phyloP scores from a whole-genome alignment of 768 basidiomycete genomes.

The Mycena belliarum region DNA sequence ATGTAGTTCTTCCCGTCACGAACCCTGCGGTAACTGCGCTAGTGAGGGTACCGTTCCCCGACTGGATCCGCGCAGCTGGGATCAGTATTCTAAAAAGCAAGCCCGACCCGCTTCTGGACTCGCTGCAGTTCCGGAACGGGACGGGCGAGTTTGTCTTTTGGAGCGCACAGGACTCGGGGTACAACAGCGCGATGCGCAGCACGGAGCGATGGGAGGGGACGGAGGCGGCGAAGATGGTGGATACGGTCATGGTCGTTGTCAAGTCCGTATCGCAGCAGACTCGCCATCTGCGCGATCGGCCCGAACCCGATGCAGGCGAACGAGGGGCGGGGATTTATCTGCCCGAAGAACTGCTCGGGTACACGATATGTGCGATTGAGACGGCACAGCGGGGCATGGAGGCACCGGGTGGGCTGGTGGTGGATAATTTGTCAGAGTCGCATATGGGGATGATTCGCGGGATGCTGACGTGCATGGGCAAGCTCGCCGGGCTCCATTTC shows the following conservation, averaged over 20 bases:
- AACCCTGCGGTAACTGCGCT: constrained; percentile 49
- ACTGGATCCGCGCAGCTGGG: constrained; percentile 89
- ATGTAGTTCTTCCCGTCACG: constrained; percentile 86
- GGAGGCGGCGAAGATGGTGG: constrained; percentile 79
- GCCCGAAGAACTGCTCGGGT: constrained; percentile 88
- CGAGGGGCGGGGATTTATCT: constrained; percentile 87
- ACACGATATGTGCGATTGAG: constrained; percentile 83
- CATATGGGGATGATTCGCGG: constrained; percentile 78
- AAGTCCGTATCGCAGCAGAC: constrained; percentile 85
- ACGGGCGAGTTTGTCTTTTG: constrained; percentile 90
- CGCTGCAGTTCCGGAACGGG: constrained; percentile 73
- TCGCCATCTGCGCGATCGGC: constrained; percentile 75
- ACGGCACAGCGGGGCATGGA: constrained; percentile 73
- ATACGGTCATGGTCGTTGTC: constrained; percentile 78
- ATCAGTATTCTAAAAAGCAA: constrained; percentile 87
- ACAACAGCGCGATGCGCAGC: constrained; percentile 54
- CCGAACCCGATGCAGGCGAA: constrained; percentile 70
- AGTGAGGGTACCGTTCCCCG: constrained; percentile 68
- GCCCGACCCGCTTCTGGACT: constrained; percentile 70
- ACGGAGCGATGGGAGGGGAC: constrained; percentile 52
- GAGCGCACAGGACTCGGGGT: constrained; percentile 79
- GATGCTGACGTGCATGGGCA: constrained; percentile 67
- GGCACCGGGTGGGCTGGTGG: constrained; percentile 47
- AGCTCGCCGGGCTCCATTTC: constrained; percentile 68
- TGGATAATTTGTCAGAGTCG: constrained; percentile 77